Percentiles rank a stretch among this genome's conserved stretches.
Conservation (phyloP, 2,329 filamentous ascomycete species). For the Diaporthe citriasiana region DNA sequence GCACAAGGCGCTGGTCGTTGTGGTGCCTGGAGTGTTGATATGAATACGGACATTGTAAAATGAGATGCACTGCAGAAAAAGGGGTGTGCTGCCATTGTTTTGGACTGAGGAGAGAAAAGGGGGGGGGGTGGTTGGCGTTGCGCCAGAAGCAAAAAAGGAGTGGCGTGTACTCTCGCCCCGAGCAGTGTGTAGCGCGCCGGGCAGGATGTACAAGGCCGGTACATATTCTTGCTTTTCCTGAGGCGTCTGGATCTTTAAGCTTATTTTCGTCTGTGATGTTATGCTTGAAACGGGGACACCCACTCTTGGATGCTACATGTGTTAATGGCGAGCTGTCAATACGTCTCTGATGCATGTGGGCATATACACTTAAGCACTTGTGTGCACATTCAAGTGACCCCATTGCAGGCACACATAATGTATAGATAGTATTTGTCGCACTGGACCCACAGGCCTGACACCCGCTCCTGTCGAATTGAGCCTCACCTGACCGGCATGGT, state of each 20-base stretch:
- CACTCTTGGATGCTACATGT: no score
- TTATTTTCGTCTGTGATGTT: conserved; percentile 16
- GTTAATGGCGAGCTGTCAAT: no score
- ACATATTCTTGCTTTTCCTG: neutral
- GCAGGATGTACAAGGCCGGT: neutral
- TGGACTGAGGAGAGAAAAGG: neutral
- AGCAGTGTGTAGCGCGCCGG: neutral
- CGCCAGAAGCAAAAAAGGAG: neutral
- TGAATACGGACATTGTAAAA: conserved; percentile 1
- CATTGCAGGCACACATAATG: neutral
- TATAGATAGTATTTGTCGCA: neutral
- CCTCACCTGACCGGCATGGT: conserved; percentile 32
- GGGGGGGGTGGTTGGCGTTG: neutral
- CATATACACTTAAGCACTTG: neutral
- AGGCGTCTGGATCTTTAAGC: conserved; percentile 30
- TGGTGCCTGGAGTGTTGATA: neutral
- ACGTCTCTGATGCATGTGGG: neutral
- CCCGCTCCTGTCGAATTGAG: conserved; percentile 31
- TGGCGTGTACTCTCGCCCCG: neutral
- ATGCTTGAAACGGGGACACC: neutral
- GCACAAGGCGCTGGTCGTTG: neutral
- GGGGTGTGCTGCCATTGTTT: conserved; percentile 11
- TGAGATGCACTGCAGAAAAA: conserved; percentile 1
- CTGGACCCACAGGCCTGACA: conserved; percentile 3
- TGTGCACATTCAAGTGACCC: neutral